Evolutionary conservation across 164 flowering plant species (phyloP), one percentile per base, ranked within the genome.

Genomic region (Piper betle): DNA sequence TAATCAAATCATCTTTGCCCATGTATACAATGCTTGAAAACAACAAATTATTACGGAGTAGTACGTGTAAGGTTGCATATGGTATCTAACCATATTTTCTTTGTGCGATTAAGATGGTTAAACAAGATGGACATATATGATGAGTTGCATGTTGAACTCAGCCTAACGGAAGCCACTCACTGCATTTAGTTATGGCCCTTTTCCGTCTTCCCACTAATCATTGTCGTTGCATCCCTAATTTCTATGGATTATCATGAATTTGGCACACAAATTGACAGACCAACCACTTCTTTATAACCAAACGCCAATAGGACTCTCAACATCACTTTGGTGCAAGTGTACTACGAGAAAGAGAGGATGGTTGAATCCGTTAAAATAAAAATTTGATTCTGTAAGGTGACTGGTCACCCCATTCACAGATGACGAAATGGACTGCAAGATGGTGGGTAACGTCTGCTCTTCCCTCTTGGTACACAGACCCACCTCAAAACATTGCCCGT

Each of bases 141-240:
- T 43, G 8, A 43, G 50, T 43, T 10, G 12, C 5, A 43, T 8
- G 12, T 3, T 7, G 50, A 20, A 6, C 58, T 55, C 37, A 54
- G 59, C 55, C 52, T 55, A 63, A 63, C 65, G 65, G 65, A 39
- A 63, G 52, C 65, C 55, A 43, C 50, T 52, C 59, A 54, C 48
- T 12, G 52, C 53, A 65, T 66, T 66, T 58, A 59, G 68, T 66
- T 66, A 66, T 60, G 59, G 58, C 6, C 25, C 53, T 43, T 63
- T 53, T 52, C 67, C 68, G 62, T 65, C 68, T 58, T 19, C 50
- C 39, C 13, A 18, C 42, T 59, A 65, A 65, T 65, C 57, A 65
- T 65, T 25, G 55, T 59, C 50, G 53, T 50, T 40, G 43, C 40
- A 43, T 55, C 52, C 37, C 54, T 38, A 57, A 57, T 25, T 64